Evolutionary conservation across 306 rosid species (phyloP), one percentile per base, ranked within the genome.

Genomic region (Hylodesmum podocarpum): DNA sequence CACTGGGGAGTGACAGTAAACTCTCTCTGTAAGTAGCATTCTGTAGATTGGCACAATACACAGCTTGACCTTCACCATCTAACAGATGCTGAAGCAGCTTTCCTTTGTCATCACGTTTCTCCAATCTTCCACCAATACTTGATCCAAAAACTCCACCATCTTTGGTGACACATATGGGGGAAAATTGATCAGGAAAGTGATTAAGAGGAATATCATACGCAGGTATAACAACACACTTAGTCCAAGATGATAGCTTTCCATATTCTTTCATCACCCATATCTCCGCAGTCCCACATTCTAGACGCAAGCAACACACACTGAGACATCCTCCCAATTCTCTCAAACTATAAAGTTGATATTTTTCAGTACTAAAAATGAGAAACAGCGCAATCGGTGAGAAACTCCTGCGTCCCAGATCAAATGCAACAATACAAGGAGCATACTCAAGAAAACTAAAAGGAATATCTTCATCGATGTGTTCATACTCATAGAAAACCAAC

Each of bases 241-340:
- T 72, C 78, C 78, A 72, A 40, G 65, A 58, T 41, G 47, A 41
- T 1, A 11, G 47, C 47, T 11, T n/a, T 13, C 13, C 13, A 16
- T 79, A 79, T 33, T 70, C 66, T 50, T 62, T 61, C 78, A 79
- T 79, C 33, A 79, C 2, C 66, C 83, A 49, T 64, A 80, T 72
- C 14, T 51, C 49, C 7, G 24, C 11, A 8, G 0, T 3, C 1
- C 0, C 5, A 22, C 31, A 1, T 15, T 15, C 31, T 53, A 1
- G 9, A 18, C 4, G 9, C 14, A 2, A 1, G 22, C 1, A 4
- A 22, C 13, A 55, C 5, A 79, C 1, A 4, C 37, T 1, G 8
- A 79, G 83, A 25, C 57, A 79, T 27, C 78, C 73, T 37, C 70
- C 44, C 13, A 69, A 1, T 33, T 51, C 27, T 7, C 61, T 9